Conservation (phyloP, 2,329 filamentous ascomycete species). For the Colletotrichum falcatum region DNA sequence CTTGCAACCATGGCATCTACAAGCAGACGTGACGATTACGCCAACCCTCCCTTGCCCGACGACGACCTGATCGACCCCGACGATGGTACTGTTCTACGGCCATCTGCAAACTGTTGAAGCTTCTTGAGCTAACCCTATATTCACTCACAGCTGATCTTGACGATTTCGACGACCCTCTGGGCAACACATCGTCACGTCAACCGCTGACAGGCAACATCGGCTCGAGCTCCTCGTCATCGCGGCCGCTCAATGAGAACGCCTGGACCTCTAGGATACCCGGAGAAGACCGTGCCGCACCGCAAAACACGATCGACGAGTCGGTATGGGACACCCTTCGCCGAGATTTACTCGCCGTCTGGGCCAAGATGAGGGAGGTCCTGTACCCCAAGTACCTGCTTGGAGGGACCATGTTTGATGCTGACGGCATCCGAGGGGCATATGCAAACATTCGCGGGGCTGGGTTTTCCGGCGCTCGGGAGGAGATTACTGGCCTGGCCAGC, state of each 20-base stretch:
- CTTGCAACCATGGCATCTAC: slow-evolving; percentile 58
- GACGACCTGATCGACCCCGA: slow-evolving; percentile 84
- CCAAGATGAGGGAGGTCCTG: slow-evolving; percentile 97
- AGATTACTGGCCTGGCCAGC: slow-evolving; percentile 70
- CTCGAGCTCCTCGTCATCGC: slow-evolving; percentile 62
- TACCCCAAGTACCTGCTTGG: slow-evolving; percentile 94
- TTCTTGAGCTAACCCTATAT: not conserved
- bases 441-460: slow-evolving; percentile 70
- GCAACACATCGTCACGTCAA: slow-evolving; percentile 75
- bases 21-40: slow-evolving; percentile 67
- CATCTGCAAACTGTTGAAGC: not conserved
- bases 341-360: slow-evolving; percentile 93
- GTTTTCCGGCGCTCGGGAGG: slow-evolving; percentile 69
- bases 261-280: slow-evolving; percentile 91
- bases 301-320: slow-evolving; percentile 95
- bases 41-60: slow-evolving; percentile 71
- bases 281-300: slow-evolving; percentile 89
- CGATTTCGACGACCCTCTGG: slow-evolving; percentile 91
- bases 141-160: slow-evolving; percentile 78
- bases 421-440: slow-evolving; percentile 70
- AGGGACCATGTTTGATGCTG: slow-evolving; percentile 71
- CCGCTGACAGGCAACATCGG: slow-evolving; percentile 89
- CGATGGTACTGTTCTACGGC: slow-evolving; percentile 69
- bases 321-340: slow-evolving; percentile 98
- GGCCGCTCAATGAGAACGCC: slow-evolving; percentile 78